These are phyloP conservation scores for Rhizophora mangle DNA, from an alignment of 345 rosid species.

Conservation along the genomic window DNA sequence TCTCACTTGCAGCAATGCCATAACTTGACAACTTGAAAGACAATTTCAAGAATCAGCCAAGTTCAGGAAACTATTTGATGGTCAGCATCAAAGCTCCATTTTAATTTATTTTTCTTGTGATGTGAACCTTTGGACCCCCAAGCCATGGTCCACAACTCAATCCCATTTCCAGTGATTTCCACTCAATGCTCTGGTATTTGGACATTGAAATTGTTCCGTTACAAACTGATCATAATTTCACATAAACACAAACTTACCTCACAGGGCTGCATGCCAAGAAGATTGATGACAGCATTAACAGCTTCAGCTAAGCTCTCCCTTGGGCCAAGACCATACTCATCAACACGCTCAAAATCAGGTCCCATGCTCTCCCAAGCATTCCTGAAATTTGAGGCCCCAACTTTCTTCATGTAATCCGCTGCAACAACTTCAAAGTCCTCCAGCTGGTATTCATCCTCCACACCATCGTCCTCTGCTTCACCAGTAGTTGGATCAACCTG, in stretches of 20 bases:
- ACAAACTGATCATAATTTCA: too few relatives aligned
- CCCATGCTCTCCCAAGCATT: constrained; percentile 95
- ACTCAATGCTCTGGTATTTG: too few relatives aligned
- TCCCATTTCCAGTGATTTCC: too few relatives aligned
- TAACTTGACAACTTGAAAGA: too few relatives aligned
- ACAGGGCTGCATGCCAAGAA: constrained; percentile 99
- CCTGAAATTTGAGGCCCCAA: constrained; percentile 87
- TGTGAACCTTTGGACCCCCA: too few relatives aligned
- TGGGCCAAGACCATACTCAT: constrained; percentile 94
- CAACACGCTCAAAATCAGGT: constrained; percentile 69
- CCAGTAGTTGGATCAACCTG: constrained; percentile 93
- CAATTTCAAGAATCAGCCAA: not conserved
- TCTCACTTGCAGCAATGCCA: too few relatives aligned
- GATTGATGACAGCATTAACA: constrained; percentile 74
- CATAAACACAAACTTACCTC: constrained; percentile 53
- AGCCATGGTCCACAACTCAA: too few relatives aligned
- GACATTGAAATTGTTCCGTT: too few relatives aligned
- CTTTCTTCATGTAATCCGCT: constrained; percentile 84
- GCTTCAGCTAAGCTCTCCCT: constrained; percentile 89
- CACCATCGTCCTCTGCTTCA: constrained; percentile 92
- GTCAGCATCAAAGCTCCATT: too few relatives aligned
- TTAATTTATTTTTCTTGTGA: too few relatives aligned
- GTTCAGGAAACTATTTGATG: too few relatives aligned
- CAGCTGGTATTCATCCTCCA: constrained; percentile 94
- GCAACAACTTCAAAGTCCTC: constrained; percentile 96